These are phyloP conservation scores for Ganoderma multipileum DNA, from an alignment of 1,284 basidiomycete genomes.

Conservation along the genomic window DNA sequence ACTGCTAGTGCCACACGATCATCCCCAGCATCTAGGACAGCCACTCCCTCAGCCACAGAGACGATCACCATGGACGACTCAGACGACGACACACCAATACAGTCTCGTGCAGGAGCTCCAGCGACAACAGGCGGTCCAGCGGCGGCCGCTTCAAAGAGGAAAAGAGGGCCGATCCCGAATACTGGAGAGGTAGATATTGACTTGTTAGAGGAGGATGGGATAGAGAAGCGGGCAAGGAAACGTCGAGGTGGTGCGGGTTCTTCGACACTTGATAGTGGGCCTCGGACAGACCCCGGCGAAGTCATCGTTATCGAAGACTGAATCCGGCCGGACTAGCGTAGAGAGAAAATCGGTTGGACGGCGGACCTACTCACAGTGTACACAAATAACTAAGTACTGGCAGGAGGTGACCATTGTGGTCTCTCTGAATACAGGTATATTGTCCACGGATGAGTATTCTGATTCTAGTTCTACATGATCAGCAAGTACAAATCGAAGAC, in stretches of 20 bases:
- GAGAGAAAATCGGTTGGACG: background rate
- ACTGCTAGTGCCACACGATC: slow-evolving; percentile 23
- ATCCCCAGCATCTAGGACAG: slow-evolving; percentile 26
- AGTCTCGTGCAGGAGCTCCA: slow-evolving; percentile 7
- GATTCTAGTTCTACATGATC: no score
- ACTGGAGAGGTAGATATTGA: slow-evolving; percentile 26
- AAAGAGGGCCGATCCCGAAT: slow-evolving; percentile 29
- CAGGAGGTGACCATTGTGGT: background rate
- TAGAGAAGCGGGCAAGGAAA: slow-evolving; percentile 22
- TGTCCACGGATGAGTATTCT: no score
- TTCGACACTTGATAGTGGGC: slow-evolving; percentile 11
- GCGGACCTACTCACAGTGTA: background rate
- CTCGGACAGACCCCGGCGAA: slow-evolving; percentile 35
- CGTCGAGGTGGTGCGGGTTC: slow-evolving; percentile 22
- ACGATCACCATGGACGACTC: slow-evolving; percentile 58
- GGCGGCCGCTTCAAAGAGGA: slow-evolving; percentile 34
- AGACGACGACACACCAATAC: slow-evolving; percentile 47
- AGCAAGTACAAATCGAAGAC: no score
- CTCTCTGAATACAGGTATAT: background rate
- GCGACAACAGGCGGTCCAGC: background rate
- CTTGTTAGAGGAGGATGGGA: slow-evolving; percentile 28
- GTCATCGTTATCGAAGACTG: slow-evolving; percentile 52
- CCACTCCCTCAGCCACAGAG: slow-evolving; percentile 32
- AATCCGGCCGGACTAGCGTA: background rate
- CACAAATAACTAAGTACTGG: background rate